Base-by-base conservation (phyloP, 495 filamentous ascomycete species). In the Aspergillus leporis region DNA sequence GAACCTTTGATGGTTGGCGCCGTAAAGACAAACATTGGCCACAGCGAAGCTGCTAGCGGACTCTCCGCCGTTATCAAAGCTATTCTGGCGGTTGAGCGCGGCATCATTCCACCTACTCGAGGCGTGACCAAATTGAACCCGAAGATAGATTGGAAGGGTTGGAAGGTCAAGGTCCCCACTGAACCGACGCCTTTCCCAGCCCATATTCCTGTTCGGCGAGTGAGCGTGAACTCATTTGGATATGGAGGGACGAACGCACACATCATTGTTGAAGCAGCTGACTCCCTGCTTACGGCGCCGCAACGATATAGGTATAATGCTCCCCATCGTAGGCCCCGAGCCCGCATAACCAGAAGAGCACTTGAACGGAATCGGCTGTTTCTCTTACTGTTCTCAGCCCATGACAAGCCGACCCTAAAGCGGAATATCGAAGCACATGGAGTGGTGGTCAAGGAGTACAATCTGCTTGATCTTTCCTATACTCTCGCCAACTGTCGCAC, bases 21-120 rank as follows among this genome's bases (percentile, higher is more conserved):
- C 2, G 50, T 75, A 23, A 83, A 82, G 55, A 71, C 78, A 8
- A 72, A 77, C 25, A 61, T 82, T 54, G 81, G 83, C 0, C 82
- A 83, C 59, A 47, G 57, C 16, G 81, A 81, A 61, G 80, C 70
- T 8, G 69, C 76, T 10, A 77, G 77, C 1, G 84, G 80, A 6
- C 49, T 86, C 48, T 80, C 84, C 1, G 79, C 78, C 2, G 22
- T 87, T 0, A 64, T 89, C 0, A 87, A 87, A 68, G 74, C 77
- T 0, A 66, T 78, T 0, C 58, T 81, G 28, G 72, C 79, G 25
- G 67, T 88, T 51, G 73, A 78, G 51, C 68, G 81, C 43, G 57
- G 53, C 6, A 53, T 63, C 0, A 74, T 85, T 10, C 79, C 80
- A 12, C n/a, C n/a, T n/a, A n/a, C n/a, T n/a, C n/a, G n/a, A n/a